Evolutionary conservation across 1,284 basidiomycete genomes (phyloP), one percentile per base, ranked within the genome.

Genomic region (Cerioporus squamosus): DNA sequence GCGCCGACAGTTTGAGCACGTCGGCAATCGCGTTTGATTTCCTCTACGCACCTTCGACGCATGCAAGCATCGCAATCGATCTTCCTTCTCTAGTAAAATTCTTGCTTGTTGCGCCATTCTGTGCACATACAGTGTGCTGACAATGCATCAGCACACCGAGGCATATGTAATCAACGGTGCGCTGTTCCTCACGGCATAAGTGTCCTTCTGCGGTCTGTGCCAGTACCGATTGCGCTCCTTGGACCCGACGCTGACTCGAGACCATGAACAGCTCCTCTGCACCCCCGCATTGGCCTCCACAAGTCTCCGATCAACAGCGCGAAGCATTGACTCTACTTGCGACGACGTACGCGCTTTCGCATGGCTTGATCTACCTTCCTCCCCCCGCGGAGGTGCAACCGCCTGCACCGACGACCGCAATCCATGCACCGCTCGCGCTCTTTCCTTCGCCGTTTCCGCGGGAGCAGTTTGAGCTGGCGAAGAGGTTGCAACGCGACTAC

Each of bases 381-480:
- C 92, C 92, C 5, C 75, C 81, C 17, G 67, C 74, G 12, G 68
- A 79, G 22, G 73, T 76, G 9, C 81, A 83, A 63, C 81, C 81
- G 8, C 70, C 72, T 0, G 75, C 81, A 2, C 90, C 90, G 0
- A 85, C 87, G 20, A 83, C 87, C 6, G 88, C 87, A 0, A 93
- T 96, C 64, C 93, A 97, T 70, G 95, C 95, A 1, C 96, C 97
- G 0, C 79, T 97, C 67, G 85, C 94, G 1, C 81, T 98, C 50
- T 82, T 97, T 63, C 96, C 96, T 0, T 87, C 94, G 0, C 94
- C 95, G 0, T 88, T 98, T 64, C 96, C 97, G 0, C 81, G 88
- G 17, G 52, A 70, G 1, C 78, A 93, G 12, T 98, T 96, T 70
- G 68, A 84, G 2, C 80, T 82, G 18, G 94, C 92, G 0, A 75